These are phyloP conservation scores for Phytophthora hybrid DNA, from an alignment of 352 stramenopile genomes.

Conservation along the genomic window DNA sequence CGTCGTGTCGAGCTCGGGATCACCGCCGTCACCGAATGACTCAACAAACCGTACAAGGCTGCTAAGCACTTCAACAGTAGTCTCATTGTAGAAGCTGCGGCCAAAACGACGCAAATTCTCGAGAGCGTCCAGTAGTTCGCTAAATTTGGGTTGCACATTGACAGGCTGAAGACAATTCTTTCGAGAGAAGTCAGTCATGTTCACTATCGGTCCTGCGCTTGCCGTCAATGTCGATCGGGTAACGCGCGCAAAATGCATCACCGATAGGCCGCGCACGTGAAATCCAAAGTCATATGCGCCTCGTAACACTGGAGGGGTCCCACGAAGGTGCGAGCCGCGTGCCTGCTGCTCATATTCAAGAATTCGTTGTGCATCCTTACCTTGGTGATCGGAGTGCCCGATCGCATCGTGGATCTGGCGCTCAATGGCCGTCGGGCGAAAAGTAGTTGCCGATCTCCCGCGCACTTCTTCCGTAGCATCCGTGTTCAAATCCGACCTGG, in stretches of 20 bases:
- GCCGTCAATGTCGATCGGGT: background rate
- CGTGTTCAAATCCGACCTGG: too few relatives aligned
- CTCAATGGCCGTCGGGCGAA: conserved; percentile 4
- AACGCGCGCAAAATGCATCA: conserved; percentile 10
- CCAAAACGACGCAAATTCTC: conserved; percentile 9
- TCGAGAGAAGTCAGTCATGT: conserved; percentile 26
- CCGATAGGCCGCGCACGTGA: background rate
- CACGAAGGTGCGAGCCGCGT: background rate
- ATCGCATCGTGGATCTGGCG: conserved; percentile 1
- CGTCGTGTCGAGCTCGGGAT: background rate
- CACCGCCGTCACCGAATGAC: background rate
- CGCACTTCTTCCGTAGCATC: background rate
- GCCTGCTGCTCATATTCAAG: conserved; percentile 23
- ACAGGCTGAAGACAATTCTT: background rate
- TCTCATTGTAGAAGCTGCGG: conserved; percentile 12
- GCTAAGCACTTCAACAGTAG: background rate
- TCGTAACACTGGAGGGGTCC: conserved; percentile 4
- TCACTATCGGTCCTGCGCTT: background rate
- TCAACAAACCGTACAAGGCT: background rate
- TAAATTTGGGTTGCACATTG: background rate
- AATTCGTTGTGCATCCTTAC: conserved; percentile 18
- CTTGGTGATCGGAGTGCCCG: conserved; percentile 5
- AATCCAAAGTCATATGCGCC: conserved; percentile 21
- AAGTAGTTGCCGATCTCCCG: conserved; percentile 5
- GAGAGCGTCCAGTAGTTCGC: background rate